Conservation (phyloP, 768 basidiomycete species). For the Pleurotus tuber-regium region DNA sequence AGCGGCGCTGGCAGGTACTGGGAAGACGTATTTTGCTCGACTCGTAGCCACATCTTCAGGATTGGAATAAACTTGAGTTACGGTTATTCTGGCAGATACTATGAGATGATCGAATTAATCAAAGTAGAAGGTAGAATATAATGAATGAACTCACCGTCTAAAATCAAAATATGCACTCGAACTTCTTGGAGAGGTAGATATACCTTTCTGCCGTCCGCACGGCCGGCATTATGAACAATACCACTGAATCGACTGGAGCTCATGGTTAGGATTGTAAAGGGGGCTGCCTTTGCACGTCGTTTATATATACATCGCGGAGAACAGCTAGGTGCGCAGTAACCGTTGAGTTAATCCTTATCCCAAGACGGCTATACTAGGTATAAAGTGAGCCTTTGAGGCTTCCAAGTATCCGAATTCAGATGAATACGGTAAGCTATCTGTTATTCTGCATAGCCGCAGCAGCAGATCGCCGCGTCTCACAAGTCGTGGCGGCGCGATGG, state of each 20-base stretch:
- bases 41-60: constrained; percentile 32
- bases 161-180: constrained; percentile 34
- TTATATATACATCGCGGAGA: too few relatives aligned
- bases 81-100: constrained; percentile 44
- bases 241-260: constrained; percentile 22
- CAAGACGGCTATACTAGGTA: too few relatives aligned
- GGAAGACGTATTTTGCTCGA: constrained; percentile 55
- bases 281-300: neutral
- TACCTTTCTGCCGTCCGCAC: constrained; percentile 19
- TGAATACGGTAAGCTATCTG: too few relatives aligned
- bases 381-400: too few relatives aligned
- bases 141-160: constrained; percentile 35
- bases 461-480: too few relatives aligned
- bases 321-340: too few relatives aligned
- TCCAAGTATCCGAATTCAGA: too few relatives aligned
- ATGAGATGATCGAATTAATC: constrained; percentile 1
- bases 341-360: too few relatives aligned
- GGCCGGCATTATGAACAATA: constrained; percentile 26
- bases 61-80: constrained; percentile 42
- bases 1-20: constrained; percentile 52
- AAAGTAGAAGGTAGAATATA: neutral
- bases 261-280: constrained; percentile 10
- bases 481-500: too few relatives aligned
- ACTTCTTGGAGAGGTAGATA: constrained; percentile 42
- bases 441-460: too few relatives aligned